Evolutionary conservation across 768 basidiomycete species (phyloP).

Genomic region (Gloeophyllum trabeum): DNA sequence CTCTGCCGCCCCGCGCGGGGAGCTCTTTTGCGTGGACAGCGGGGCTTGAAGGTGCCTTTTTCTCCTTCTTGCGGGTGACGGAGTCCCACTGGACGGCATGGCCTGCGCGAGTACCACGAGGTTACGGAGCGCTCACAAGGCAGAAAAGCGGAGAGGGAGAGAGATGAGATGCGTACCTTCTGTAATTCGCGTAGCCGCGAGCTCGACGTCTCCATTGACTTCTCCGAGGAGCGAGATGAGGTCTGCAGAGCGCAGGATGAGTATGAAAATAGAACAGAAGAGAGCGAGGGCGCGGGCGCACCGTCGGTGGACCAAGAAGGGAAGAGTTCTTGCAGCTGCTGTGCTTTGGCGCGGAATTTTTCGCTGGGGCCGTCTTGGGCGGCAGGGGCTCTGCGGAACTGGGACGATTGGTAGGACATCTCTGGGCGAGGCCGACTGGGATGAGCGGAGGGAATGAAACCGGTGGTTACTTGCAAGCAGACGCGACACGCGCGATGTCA

Average conservation of each 20-base stretch:
- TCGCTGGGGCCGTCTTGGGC: constrained; percentile 11
- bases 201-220: constrained; percentile 53
- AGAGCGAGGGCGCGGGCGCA: constrained; percentile 11
- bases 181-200: constrained; percentile 62
- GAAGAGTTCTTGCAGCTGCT: constrained; percentile 62
- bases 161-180: constrained; percentile 38
- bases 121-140: constrained; percentile 11
- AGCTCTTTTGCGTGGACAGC: constrained; percentile 41
- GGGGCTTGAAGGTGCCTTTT: constrained; percentile 40
- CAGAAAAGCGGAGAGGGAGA: constrained; percentile 8
- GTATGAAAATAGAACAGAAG: constrained; percentile 8
- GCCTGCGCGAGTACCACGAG: constrained; percentile 41
- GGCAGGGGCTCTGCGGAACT: background rate
- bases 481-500: too few relatives aligned
- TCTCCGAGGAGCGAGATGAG: constrained; percentile 59
- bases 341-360: constrained; percentile 43
- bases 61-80: constrained; percentile 82
- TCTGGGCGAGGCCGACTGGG: background rate
- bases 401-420: background rate
- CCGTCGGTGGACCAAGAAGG: constrained; percentile 64
- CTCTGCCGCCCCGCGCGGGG: constrained; percentile 46
- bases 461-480: too few relatives aligned
- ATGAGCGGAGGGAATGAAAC: background rate
- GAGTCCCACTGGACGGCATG: constrained; percentile 73
- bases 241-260: constrained; percentile 30